These are phyloP conservation scores for Thelonectria rubi DNA, from an alignment of 2,329 filamentous ascomycete species.

Conservation along the genomic window DNA sequence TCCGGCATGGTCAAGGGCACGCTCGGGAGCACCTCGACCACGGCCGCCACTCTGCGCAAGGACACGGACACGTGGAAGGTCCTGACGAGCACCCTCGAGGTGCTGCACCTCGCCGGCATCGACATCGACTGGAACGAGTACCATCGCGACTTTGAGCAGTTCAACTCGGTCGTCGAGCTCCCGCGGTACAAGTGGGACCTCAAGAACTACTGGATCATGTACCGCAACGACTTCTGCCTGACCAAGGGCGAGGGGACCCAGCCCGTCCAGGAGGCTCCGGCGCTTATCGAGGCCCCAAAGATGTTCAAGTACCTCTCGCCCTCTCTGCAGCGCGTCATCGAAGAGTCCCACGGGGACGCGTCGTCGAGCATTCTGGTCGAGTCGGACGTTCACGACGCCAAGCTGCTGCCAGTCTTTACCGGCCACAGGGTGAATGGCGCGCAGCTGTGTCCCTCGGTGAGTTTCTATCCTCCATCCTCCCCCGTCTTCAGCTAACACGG, in stretches of 20 bases:
- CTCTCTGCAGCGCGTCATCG: conserved; percentile 33
- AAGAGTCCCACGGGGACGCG: conserved; percentile 24
- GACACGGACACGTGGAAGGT: conserved; percentile 73
- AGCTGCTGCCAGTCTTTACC: conserved; percentile 25
- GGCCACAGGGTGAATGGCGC: conserved; percentile 35
- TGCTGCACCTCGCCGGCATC: conserved; percentile 68
- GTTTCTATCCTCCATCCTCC: conserved; percentile 43
- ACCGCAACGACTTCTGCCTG: conserved; percentile 75
- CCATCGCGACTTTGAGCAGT: conserved; percentile 59
- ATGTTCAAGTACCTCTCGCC: conserved; percentile 31
- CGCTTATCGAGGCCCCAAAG: background rate
- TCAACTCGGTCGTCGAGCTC: conserved; percentile 63
- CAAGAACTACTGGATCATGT: conserved; percentile 75
- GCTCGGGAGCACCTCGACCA: conserved; percentile 60
- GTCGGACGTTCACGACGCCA: conserved; percentile 30
- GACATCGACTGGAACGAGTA: conserved; percentile 75
- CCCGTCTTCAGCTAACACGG: background rate
- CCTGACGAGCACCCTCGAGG: conserved; percentile 63
- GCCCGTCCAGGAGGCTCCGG: background rate
- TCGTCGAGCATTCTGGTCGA: conserved; percentile 28
- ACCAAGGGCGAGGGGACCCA: conserved; percentile 64
- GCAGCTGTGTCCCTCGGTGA: conserved; percentile 32
- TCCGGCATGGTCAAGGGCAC: conserved; percentile 70
- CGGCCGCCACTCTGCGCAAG: conserved; percentile 69
- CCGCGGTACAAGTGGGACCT: conserved; percentile 77